Evolutionary conservation across 371 early-diverging fungal genomes (phyloP).

Genomic region (Mortierella sp.): DNA sequence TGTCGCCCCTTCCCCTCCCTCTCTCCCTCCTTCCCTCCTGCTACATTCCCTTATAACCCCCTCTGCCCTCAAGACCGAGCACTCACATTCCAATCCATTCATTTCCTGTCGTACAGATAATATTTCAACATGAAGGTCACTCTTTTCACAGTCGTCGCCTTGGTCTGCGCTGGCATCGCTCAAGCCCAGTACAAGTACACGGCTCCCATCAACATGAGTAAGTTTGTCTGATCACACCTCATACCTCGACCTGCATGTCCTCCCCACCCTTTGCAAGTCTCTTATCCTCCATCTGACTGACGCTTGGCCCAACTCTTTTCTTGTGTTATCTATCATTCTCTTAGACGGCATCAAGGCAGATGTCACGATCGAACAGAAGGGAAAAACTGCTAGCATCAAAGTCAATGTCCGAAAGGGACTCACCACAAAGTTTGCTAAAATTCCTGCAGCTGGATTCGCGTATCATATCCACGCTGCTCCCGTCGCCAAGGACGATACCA

Average conservation of each 20-base stretch:
- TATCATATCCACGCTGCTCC: slow-evolving; percentile 33
- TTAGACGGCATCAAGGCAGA: slow-evolving; percentile 21
- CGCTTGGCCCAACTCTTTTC: background rate
- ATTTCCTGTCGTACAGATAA: too few species aligned
- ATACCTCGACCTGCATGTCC: background rate
- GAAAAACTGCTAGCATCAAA: slow-evolving; percentile 9
- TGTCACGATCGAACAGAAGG: slow-evolving; percentile 14
- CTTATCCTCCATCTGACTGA: background rate
- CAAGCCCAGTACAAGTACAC: too few species aligned
- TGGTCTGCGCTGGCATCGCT: too few species aligned
- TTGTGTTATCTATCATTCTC: background rate
- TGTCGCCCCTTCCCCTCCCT: too few species aligned
- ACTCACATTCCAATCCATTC: too few species aligned
- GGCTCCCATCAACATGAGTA: background rate
- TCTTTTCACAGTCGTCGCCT: too few species aligned
- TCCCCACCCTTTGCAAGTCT: background rate
- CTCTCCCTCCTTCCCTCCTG: too few species aligned
- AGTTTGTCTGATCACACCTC: background rate
- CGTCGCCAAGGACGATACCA: slow-evolving; percentile 1
- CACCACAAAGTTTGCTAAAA: slow-evolving; percentile 4
- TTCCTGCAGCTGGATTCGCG: slow-evolving; percentile 21
- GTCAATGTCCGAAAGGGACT: slow-evolving; percentile 19
- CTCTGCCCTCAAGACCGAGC: too few species aligned
- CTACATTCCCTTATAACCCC: too few species aligned
- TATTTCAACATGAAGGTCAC: too few species aligned